These are phyloP conservation scores for Ascoidea tarda DNA, from an alignment of 805 yeast genomes.

Conservation along the genomic window DNA sequence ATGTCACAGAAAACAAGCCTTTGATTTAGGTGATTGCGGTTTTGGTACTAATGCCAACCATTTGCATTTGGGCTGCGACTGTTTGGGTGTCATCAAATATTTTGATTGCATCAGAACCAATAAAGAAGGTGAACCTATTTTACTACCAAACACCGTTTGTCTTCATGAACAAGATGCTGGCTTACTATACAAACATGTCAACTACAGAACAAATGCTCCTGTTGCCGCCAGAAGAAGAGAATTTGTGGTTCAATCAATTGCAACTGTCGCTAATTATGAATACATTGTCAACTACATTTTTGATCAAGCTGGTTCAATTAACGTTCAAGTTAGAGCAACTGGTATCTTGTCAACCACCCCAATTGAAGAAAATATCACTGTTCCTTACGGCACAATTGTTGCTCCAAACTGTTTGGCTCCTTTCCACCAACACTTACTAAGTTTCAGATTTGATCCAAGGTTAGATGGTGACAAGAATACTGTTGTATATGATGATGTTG, in stretches of 20 bases:
- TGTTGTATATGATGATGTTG: slow-evolving; percentile 56
- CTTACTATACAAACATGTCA: slow-evolving; percentile 63
- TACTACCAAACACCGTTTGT: slow-evolving; percentile 60
- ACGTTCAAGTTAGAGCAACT: slow-evolving; percentile 71
- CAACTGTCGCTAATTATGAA: slow-evolving; percentile 78
- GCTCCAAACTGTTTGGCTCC: slow-evolving; percentile 78
- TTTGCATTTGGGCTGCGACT: slow-evolving; percentile 64
- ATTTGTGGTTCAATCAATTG: slow-evolving; percentile 66
- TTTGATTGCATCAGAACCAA: slow-evolving; percentile 45
- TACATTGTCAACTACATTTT: slow-evolving; percentile 59
- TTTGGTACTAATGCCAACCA: slow-evolving; percentile 63
- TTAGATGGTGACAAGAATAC: slow-evolving; percentile 71
- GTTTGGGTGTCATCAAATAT: slow-evolving; percentile 68
- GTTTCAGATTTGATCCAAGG: slow-evolving; percentile 73
- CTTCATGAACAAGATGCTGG: slow-evolving; percentile 75
- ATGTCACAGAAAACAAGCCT: slow-evolving; percentile 76
- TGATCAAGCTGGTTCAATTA: slow-evolving; percentile 67
- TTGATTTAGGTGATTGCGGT: slow-evolving; percentile 78
- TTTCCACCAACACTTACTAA: slow-evolving; percentile 69
- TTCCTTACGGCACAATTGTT: slow-evolving; percentile 58
- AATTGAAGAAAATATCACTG: slow-evolving; percentile 50
- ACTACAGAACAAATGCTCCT: slow-evolving; percentile 60
- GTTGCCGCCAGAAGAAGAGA: slow-evolving; percentile 62
- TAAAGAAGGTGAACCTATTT: slow-evolving; percentile 44
- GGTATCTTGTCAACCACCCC: slow-evolving; percentile 82